Evolutionary conservation across 805 yeast species (phyloP).

Genomic region (Myxozyma sirexii): DNA sequence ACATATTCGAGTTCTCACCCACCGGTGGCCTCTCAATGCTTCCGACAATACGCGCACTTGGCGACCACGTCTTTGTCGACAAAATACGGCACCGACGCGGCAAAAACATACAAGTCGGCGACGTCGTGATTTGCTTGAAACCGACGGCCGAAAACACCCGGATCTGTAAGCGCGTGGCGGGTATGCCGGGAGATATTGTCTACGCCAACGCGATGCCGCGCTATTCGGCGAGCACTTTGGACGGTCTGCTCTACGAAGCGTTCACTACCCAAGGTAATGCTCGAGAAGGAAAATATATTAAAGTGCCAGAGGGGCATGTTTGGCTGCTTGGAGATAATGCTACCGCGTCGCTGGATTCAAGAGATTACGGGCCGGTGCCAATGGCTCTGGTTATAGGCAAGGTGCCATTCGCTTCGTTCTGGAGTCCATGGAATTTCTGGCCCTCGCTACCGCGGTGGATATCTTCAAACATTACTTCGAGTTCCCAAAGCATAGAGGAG

Average conservation of each 20-base stretch:
- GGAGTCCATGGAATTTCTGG: slow-evolving; percentile 16
- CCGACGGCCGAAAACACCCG: slow-evolving; percentile 86
- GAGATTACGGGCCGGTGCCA: slow-evolving; percentile 88
- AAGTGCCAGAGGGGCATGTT: slow-evolving; percentile 90
- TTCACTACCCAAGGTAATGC: slow-evolving; percentile 44
- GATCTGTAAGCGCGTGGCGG: slow-evolving; percentile 91
- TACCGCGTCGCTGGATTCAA: slow-evolving; percentile 81
- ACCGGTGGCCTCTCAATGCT: slow-evolving; percentile 95
- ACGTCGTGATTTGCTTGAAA: slow-evolving; percentile 81
- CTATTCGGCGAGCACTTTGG: not conserved
- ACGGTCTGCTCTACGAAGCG: not conserved
- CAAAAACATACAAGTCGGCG: slow-evolving; percentile 72
- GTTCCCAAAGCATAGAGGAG: not conserved
- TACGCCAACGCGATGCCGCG: slow-evolving; percentile 16
- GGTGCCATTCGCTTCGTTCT: slow-evolving; percentile 44
- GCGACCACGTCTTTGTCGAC: slow-evolving; percentile 78
- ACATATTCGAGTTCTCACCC: slow-evolving; percentile 72
- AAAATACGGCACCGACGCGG: slow-evolving; percentile 65
- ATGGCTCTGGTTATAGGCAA: slow-evolving; percentile 87
- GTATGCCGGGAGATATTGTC: slow-evolving; percentile 92
- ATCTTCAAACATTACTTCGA: not conserved
- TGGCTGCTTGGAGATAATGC: slow-evolving; percentile 98
- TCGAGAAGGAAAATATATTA: slow-evolving; percentile 53
- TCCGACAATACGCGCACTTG: slow-evolving; percentile 74
- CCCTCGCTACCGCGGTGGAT: slow-evolving; percentile 24